Percentiles rank a stretch among this genome's conserved stretches.
Conservation (phyloP, 2,329 filamentous ascomycete genomes). For the Diaporthe humulicola region DNA sequence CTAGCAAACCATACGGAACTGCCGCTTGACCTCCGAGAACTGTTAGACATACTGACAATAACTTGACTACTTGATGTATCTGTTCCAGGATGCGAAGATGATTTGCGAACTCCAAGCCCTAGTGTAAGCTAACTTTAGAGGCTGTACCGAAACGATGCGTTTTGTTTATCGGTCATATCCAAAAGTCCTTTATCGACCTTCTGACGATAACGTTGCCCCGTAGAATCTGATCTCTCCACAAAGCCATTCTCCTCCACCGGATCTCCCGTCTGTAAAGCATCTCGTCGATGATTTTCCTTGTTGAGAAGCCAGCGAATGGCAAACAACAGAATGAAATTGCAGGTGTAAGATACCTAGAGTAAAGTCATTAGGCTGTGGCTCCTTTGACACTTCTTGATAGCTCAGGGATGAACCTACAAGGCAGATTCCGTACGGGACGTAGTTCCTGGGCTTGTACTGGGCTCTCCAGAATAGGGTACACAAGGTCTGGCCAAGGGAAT, state of each 20-base stretch:
- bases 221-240: conserved; percentile 9
- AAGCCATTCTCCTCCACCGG: background rate
- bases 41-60: background rate
- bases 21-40: too few relatives aligned
- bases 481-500: conserved; percentile 11
- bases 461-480: conserved; percentile 28
- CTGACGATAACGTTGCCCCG: background rate
- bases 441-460: conserved; percentile 22
- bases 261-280: background rate
- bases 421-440: conserved; percentile 19
- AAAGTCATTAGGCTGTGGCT: background rate
- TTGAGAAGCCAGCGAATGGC: background rate
- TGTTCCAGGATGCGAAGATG: background rate
- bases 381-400: background rate
- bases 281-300: conserved; percentile 2
- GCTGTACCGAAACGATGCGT: conserved; percentile 13
- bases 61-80: background rate
- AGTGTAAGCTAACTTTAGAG: background rate
- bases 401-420: background rate
- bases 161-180: conserved; percentile 21
- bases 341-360: conserved; percentile 3
- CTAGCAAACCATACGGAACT: background rate
- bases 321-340: background rate
- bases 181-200: conserved; percentile 12
- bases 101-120: background rate